Evolutionary conservation across 495 filamentous ascomycete genomes (phyloP), one percentile per base, ranked within the genome.

Genomic region (Lichenothelia convexa): DNA sequence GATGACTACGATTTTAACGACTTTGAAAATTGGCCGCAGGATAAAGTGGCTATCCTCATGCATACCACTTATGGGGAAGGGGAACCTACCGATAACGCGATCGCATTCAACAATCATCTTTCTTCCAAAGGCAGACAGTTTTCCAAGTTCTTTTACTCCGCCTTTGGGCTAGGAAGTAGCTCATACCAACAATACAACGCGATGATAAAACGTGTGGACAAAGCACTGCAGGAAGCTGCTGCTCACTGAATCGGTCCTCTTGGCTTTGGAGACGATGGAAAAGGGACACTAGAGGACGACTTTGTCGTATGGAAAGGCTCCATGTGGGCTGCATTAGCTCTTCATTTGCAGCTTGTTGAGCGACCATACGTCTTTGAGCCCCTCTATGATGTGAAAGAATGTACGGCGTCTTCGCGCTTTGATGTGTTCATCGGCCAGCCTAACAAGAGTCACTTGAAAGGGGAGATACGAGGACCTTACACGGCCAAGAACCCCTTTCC

Each of bases 131-230:
- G 13, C 24, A 13, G 8, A 27, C 24, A 27, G 13, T 8, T 27
- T 7, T n/a, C n/a, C n/a, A 7, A 27, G 24, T 13, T 27, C 13
- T 13, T 8, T 8, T 27, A 27, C 24, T 7, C 24, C 13, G 24
- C 24, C 13, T 27, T 27, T 27, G 24, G 24, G 8, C 24, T 27
- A 8, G 24, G 47, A 15, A 50, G 47, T 29, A 45, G 18, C 2
- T 43, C 30, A 2, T 50, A 50, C 30, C 29, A 45, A 19, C 35
- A 33, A 21, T 50, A 48, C 34, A 47, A 50, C 20, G 24, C 21
- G 12, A 38, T 43, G 2, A 23, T 45, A 4, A 30, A 39, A 18
- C 16, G 34, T 11, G 26, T 45, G 2, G 30, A 12, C 0, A 19
- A 35, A 19, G 19, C 23, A 3, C 35, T 48, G 4, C 15, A 36